phyloP scores from a whole-genome alignment of 768 basidiomycete species.

The Leccinum olivaceopallidum region DNA sequence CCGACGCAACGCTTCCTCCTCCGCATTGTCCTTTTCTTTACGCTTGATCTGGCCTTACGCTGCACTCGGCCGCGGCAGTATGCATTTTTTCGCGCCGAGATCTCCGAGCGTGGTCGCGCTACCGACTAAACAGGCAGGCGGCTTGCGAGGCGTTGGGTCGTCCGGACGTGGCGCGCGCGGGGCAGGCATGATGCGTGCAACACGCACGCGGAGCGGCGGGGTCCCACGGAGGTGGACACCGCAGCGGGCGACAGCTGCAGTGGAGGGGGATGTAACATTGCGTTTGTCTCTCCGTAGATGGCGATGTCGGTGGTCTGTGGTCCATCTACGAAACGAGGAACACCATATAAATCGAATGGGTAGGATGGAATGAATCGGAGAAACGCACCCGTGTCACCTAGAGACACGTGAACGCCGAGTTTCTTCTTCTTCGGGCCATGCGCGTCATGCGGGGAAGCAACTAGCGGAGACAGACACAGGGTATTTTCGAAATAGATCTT shows the following conservation, averaged over 20 bases:
- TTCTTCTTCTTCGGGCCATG: slow-evolving; percentile 38
- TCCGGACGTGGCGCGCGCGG: slow-evolving; percentile 62
- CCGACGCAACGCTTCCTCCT: slow-evolving; percentile 34
- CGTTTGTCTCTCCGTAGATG: slow-evolving; percentile 44
- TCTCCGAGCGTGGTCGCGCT: slow-evolving; percentile 10
- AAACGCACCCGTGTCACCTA: slow-evolving; percentile 63
- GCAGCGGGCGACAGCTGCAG: slow-evolving; percentile 13
- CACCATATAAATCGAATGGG: not conserved
- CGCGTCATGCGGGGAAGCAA: slow-evolving; percentile 22
- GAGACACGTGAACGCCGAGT: slow-evolving; percentile 62
- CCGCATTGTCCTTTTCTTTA: slow-evolving; percentile 18
- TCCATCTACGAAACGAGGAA: slow-evolving; percentile 44
- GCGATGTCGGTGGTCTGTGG: slow-evolving; percentile 70
- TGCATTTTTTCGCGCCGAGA: slow-evolving; percentile 25
- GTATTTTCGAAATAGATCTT: slow-evolving; percentile 70
- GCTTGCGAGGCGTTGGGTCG: slow-evolving; percentile 75
- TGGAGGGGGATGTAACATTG: slow-evolving; percentile 11
- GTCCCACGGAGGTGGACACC: slow-evolving; percentile 23
- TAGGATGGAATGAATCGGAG: not conserved
- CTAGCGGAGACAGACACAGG: slow-evolving; percentile 52
- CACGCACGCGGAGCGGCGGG: slow-evolving; percentile 41
- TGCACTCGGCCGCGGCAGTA: slow-evolving; percentile 14
- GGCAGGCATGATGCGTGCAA: slow-evolving; percentile 55
- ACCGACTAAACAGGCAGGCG: slow-evolving; percentile 41
- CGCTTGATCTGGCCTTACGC: slow-evolving; percentile 13